Conservation (phyloP, 495 filamentous ascomycete genomes). For the Penicillium cataractarum region DNA sequence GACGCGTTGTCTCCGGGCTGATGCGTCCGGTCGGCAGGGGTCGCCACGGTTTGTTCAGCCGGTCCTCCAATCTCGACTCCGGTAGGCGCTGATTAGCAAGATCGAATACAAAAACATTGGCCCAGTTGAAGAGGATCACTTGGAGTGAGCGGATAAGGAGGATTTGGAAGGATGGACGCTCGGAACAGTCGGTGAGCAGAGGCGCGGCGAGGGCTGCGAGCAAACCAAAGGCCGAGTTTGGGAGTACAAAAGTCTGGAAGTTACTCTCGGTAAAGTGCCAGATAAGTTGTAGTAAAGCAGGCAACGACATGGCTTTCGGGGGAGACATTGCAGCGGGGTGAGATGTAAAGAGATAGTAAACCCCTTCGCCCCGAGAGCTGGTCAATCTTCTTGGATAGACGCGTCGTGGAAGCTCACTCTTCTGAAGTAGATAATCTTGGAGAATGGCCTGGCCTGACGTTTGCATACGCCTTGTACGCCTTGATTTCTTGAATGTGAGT, state of each 20-base stretch:
- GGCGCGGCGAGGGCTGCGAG: slow-evolving; percentile 14
- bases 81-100: slow-evolving; percentile 17
- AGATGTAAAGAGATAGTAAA: background rate
- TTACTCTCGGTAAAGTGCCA: slow-evolving; percentile 31
- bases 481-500: background rate
- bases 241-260: slow-evolving; percentile 26
- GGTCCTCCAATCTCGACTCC: slow-evolving; percentile 14
- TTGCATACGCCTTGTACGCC: background rate
- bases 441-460: background rate
- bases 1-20: slow-evolving; percentile 38
- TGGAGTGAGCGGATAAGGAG: slow-evolving; percentile 3
- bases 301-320: background rate
- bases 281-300: slow-evolving; percentile 19
- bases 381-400: background rate
- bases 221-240: slow-evolving; percentile 20
- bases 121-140: slow-evolving; percentile 22
- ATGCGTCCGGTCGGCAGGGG: slow-evolving; percentile 50
- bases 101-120: slow-evolving; percentile 20
- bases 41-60: slow-evolving; percentile 63
- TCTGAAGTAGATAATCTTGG: background rate
- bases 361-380: background rate
- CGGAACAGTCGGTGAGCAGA: slow-evolving; percentile 6
- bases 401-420: background rate
- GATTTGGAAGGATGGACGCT: background rate
- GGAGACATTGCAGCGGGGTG: background rate